These are phyloP conservation scores for Avena atlantica DNA, from an alignment of 176 grass and related monocot species.

Conservation along the genomic window DNA sequence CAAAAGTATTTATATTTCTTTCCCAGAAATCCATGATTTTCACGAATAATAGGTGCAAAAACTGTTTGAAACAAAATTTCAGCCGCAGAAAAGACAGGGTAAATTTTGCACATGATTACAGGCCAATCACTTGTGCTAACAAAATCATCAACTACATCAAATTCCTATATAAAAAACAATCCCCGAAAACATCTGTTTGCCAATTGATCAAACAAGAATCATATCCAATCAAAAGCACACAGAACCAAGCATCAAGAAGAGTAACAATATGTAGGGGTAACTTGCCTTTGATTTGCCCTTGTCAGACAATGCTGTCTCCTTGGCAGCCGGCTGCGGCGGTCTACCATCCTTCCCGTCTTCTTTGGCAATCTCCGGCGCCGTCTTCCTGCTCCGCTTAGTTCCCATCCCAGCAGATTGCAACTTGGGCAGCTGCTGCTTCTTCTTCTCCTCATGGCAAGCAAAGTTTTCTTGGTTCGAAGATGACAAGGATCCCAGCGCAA, in stretches of 20 bases:
- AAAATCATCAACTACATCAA: slow-evolving; percentile 2
- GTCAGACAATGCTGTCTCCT: slow-evolving; percentile 15
- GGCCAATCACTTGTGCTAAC: neutral
- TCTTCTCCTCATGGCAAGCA: slow-evolving; percentile 24
- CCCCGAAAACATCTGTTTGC: neutral
- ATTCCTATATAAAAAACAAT: neutral
- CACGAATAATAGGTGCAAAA: neutral
- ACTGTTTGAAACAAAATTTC: neutral
- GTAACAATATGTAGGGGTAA: neutral
- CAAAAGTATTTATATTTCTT: neutral
- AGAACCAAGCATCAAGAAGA: slow-evolving; percentile 18
- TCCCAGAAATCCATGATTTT: neutral
- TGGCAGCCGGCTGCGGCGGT: neutral
- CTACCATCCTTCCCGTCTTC: neutral
- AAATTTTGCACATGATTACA: neutral
- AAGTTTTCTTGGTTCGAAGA: slow-evolving; percentile 15
- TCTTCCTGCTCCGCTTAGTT: slow-evolving; percentile 35
- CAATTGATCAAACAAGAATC: slow-evolving; percentile 17
- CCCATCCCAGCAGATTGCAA: slow-evolving; percentile 25
- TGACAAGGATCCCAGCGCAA: neutral
- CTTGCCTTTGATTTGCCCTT: slow-evolving; percentile 43
- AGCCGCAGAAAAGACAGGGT: neutral
- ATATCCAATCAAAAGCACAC: neutral
- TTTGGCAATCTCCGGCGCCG: neutral
- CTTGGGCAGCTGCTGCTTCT: neutral